Percentiles rank a stretch among this genome's conserved stretches.
phyloP scores from a whole-genome alignment of 2,329 filamentous ascomycete species.

The Aspergillus costaricaensis region DNA sequence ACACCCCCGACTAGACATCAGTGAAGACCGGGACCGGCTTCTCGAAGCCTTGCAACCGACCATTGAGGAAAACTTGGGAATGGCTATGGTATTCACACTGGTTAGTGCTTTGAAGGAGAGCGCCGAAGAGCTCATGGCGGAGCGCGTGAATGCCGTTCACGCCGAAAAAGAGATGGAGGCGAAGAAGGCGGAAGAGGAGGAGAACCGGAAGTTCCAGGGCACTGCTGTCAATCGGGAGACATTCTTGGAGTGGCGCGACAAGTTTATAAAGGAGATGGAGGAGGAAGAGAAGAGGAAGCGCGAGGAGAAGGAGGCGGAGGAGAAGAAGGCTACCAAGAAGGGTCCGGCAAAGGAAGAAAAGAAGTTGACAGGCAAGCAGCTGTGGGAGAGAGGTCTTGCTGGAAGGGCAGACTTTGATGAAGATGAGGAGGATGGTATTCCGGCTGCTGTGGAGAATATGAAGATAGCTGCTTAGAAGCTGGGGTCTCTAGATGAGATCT shows the following conservation, averaged over 20 bases:
- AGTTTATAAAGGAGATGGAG: conserved; percentile 77
- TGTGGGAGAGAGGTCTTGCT: conserved; percentile 75
- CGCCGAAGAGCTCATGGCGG: conserved; percentile 79
- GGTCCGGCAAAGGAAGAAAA: conserved; percentile 63
- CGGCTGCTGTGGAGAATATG: conserved; percentile 65
- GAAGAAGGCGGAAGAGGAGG: conserved; percentile 73
- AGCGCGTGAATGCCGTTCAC: conserved; percentile 67
- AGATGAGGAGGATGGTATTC: conserved; percentile 64
- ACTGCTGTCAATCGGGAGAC: conserved; percentile 83
- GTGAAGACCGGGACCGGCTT: conserved; percentile 74
- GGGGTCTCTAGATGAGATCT: conserved; percentile 17
- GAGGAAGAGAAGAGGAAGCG: conserved; percentile 65
- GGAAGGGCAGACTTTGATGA: conserved; percentile 67
- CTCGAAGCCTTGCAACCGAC: conserved; percentile 71
- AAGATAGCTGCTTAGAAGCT: conserved; percentile 62
- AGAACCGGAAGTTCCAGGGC: conserved; percentile 96
- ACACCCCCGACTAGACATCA: conserved; percentile 74
- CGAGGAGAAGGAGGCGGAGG: conserved; percentile 74
- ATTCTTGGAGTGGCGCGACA: conserved; percentile 79
- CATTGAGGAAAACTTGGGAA: conserved; percentile 90
- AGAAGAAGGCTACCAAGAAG: conserved; percentile 85
- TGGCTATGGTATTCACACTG: conserved; percentile 96
- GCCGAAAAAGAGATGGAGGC: conserved; percentile 55
- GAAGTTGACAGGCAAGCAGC: conserved; percentile 70
- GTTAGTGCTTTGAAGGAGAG: conserved; percentile 84